A percentile compares a stretch with the other conserved stretches of the same genome.
phyloP scores from a whole-genome alignment of 192 early-diverging fungal genomes.

The Umbelopsis isabellina region DNA sequence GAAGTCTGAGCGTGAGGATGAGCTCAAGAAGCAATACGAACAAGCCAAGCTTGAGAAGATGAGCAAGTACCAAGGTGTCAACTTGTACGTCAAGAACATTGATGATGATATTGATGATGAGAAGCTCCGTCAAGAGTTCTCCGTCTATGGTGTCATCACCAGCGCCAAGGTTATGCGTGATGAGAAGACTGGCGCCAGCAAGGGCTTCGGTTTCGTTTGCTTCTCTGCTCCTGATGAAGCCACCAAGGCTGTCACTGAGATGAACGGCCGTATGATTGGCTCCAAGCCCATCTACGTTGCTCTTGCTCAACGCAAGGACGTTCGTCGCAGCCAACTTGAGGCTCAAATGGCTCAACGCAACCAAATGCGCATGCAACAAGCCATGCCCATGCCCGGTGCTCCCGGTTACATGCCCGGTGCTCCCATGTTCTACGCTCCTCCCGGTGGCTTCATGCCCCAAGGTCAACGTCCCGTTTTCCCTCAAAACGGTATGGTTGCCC shows the following conservation, averaged over 20 bases:
- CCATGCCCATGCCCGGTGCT: constrained; percentile 15
- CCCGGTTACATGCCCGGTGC: constrained; percentile 41
- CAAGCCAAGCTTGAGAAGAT: constrained; percentile 75
- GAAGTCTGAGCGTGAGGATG: constrained; percentile 87
- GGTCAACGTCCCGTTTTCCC: constrained; percentile 22
- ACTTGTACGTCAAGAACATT: constrained; percentile 93
- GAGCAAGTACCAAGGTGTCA: constrained; percentile 90
- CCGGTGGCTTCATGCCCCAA: constrained; percentile 31
- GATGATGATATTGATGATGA: constrained; percentile 87
- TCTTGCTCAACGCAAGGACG: constrained; percentile 89
- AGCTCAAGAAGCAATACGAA: constrained; percentile 87
- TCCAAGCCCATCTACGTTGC: constrained; percentile 91
- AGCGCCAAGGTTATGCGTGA: constrained; percentile 91
- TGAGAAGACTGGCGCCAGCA: constrained; percentile 70
- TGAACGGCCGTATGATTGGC: constrained; percentile 85
- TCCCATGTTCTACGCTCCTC: constrained; percentile 34
- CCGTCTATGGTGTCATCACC: constrained; percentile 87
- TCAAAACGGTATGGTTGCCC: constrained; percentile 17
- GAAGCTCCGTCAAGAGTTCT: constrained; percentile 80
- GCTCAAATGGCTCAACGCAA: constrained; percentile 56
- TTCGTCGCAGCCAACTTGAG: constrained; percentile 82
- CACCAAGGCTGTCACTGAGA: constrained; percentile 86
- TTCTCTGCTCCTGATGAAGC: constrained; percentile 90
- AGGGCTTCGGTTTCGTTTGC: constrained; percentile 96
- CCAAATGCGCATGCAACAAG: constrained; percentile 29